Evolutionary conservation across 2,329 filamentous ascomycete species (phyloP), one percentile per base, ranked within the genome.

Genomic region (Talaromyces sp.): DNA sequence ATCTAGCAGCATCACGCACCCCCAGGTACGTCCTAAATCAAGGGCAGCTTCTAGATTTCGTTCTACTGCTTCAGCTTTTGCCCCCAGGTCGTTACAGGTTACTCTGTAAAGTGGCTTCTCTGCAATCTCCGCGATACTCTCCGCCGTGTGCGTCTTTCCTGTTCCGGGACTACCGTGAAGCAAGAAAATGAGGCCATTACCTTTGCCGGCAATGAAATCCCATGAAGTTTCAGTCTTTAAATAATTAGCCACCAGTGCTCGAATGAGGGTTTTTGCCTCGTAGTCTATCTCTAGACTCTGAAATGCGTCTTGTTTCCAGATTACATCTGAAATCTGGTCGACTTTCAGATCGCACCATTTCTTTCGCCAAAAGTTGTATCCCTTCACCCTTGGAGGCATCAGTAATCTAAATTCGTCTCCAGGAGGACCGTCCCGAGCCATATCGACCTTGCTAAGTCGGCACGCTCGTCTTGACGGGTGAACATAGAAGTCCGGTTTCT

Each of bases 61-160:
- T 17, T 82, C 79, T 4, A 82, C 75, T 0, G 66, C 65, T 0
- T 64, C 58, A 0, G 77, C 73, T 36, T 75, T 70, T 11, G 74
- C 71, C 11, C 80, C 80, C 0, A 83, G 70, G 56, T 82, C 80
- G 9, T 78, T 78, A 1, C 66, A 62, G 33, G 73, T 76, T 70
- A 83, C 76, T 53, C 74, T 70, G 63, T 78, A 81, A 0, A 83
- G 69, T 1, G 80, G 80, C 1, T 77, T 76, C 35, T 75, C 70
- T 74, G 81, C 78, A 53, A 77, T 69, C 59, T 82, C 79, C 1
- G 80, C 79, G 28, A 80, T 73, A 58, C 73, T 74, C 62, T 81
- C 79, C 4, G 76, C 77, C 3, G 79, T 81, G 22, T 79, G 65
- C 0, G 81, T 83, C 68, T 83, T 83, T 11, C 80, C 81, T 1